A percentile compares a stretch with the other conserved stretches of the same genome.
Evolutionary conservation across 2,329 filamentous ascomycete species (phyloP).

Genomic region (Talaromyces islandicus): DNA sequence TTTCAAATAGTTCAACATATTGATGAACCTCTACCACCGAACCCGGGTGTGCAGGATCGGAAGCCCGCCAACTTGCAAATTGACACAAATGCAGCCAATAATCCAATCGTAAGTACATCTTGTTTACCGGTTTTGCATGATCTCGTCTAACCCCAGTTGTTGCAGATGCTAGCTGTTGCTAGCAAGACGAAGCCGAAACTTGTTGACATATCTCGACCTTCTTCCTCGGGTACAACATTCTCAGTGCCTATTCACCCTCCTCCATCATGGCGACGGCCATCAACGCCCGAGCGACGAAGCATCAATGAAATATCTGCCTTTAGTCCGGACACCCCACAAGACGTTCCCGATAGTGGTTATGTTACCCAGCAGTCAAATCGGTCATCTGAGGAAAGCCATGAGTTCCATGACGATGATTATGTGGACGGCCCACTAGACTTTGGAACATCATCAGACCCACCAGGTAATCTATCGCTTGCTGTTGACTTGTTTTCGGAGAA

Average conservation of each 20-base stretch:
- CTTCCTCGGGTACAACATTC: slow-evolving; percentile 23
- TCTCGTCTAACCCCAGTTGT: slow-evolving; percentile 3
- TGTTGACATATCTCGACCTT: slow-evolving; percentile 33
- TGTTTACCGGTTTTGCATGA: background rate
- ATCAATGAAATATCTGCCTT: slow-evolving; percentile 33
- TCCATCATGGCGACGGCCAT: slow-evolving; percentile 20
- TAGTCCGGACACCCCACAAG: slow-evolving; percentile 33
- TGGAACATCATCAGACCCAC: background rate
- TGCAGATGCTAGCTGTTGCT: slow-evolving; percentile 23
- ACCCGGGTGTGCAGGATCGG: slow-evolving; percentile 11
- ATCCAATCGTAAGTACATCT: slow-evolving; percentile 8
- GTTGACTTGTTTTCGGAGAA: slow-evolving; percentile 6
- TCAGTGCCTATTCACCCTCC: slow-evolving; percentile 20
- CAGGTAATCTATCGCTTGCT: slow-evolving; percentile 4
- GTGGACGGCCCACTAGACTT: slow-evolving; percentile 15
- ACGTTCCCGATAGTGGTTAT: slow-evolving; percentile 31
- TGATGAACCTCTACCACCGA: slow-evolving; percentile 17
- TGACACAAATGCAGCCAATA: slow-evolving; percentile 11
- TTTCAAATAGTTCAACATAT: slow-evolving; percentile 32
- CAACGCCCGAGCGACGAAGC: slow-evolving; percentile 27
- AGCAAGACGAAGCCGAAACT: slow-evolving; percentile 32
- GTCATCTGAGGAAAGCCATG: slow-evolving; percentile 19
- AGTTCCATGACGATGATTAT: slow-evolving; percentile 23
- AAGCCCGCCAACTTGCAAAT: slow-evolving; percentile 9
- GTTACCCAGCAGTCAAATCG: slow-evolving; percentile 22